Evolutionary conservation across 176 grass and related monocot species (phyloP), one percentile per base, ranked within the genome.

Genomic region (Chrysopogon serrulatus): DNA sequence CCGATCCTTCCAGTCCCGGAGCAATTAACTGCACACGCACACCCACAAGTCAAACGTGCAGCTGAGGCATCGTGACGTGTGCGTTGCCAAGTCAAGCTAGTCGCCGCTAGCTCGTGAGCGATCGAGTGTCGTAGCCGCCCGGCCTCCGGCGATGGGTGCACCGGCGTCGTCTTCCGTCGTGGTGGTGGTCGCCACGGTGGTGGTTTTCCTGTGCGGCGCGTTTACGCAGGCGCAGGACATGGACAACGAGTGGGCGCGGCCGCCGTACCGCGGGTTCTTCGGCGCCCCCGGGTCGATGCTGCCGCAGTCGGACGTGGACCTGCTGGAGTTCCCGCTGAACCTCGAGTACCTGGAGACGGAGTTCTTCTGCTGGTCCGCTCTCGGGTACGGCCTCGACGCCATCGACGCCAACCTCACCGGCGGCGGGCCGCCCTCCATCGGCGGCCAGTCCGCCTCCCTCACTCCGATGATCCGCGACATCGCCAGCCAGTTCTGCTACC

Each of bases 321-420:
- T 93, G 78, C 71, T 88, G 21, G 92, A 98, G 62, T 95, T 98
- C 71, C 90, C 96, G 26, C 85, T 98, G 27, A 98, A 98, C 86
- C 83, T 98, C 1, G 96, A 98, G 82, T 91, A 86, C 84, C 83
- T 91, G 31, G 96, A 98, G 88, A 74, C 83, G 14, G 96, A 98
- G 73, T 95, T 95, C 91, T 98, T 98, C 93, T 92, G 94, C 40
- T 95, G 87, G 87, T 84, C 87, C 23, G 64, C 91, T 4, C 76
- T 92, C 12, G 96, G 93, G 10, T 54, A 82, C 68, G 91, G 93
- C 44, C 93, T 95, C 65, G 91, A 98, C 62, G 67, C 42, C 70
- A 79, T 90, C 57, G 91, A 92, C 17, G 87, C 32, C 32, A 88
- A 74, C 86, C 93, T 95, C 65, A 78, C 87, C 34, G 85, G 79